phyloP scores from a whole-genome alignment of 108 stramenopile species.

The Cyclotella sp. region DNA sequence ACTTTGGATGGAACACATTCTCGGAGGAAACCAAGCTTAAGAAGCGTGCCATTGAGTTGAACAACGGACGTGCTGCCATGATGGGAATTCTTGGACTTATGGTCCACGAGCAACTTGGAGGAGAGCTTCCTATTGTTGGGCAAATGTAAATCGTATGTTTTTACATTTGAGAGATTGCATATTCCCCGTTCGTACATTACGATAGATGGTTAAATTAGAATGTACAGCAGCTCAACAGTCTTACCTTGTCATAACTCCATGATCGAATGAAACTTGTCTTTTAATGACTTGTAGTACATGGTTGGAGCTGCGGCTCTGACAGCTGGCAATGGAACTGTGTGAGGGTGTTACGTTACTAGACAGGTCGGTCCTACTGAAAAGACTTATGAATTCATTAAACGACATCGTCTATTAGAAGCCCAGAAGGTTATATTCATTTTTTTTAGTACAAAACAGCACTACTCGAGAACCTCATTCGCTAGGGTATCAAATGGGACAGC shows the following conservation, averaged over 20 bases:
- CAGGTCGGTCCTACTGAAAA: too few species aligned
- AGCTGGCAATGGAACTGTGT: not conserved
- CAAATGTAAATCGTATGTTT: constrained; percentile 29
- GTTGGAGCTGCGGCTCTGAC: not conserved
- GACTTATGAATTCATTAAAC: too few species aligned
- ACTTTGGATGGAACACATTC: constrained; percentile 80
- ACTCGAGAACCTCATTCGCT: too few species aligned
- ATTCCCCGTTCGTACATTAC: constrained; percentile 16
- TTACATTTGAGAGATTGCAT: not conserved
- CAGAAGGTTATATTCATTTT: too few species aligned
- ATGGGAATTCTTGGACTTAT: constrained; percentile 89
- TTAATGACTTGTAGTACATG: too few species aligned
- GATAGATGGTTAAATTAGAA: constrained; percentile 23
- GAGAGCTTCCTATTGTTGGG: constrained; percentile 45
- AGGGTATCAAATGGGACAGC: too few species aligned
- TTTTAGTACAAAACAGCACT: too few species aligned
- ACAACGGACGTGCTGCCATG: constrained; percentile 90
- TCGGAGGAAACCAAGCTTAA: constrained; percentile 64
- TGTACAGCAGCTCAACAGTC: constrained; percentile 1
- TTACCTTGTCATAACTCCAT: not conserved
- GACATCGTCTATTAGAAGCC: too few species aligned
- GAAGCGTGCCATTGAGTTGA: constrained; percentile 88
- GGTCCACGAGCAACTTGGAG: constrained; percentile 74
- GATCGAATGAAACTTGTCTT: too few species aligned
- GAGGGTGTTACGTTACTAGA: too few species aligned